Percentiles rank a stretch among this genome's conserved stretches.
Evolutionary conservation across 805 yeast species (phyloP).

Genomic region (Candida sanyiensis): DNA sequence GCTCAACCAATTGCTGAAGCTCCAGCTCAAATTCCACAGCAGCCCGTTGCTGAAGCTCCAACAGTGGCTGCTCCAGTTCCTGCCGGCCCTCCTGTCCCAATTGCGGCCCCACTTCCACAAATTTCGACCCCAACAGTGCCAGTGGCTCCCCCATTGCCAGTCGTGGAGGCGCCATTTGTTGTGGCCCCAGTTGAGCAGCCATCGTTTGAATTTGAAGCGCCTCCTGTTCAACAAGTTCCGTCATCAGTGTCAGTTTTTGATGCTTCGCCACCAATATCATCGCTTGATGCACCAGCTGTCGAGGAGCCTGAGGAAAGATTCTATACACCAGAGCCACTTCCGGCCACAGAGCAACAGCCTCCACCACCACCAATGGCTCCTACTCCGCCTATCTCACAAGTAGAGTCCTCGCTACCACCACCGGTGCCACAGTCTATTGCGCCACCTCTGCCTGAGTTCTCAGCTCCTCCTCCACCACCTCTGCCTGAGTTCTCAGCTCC

Average conservation of each 20-base stretch:
- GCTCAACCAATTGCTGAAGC: conserved; percentile 3
- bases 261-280: conserved; percentile 20
- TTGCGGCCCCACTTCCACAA: conserved; percentile 24
- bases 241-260: no score
- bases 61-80: not conserved
- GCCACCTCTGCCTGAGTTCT: conserved; percentile 22
- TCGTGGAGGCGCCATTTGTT: not conserved
- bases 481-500: conserved; percentile 30
- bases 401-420: not conserved
- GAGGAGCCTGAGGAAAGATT: conserved; percentile 4
- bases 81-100: conserved; percentile 17
- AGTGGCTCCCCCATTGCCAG: conserved; percentile 27
- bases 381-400: conserved; percentile 20
- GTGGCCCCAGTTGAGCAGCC: not conserved
- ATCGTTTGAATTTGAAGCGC: not conserved
- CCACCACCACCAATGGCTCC: conserved; percentile 28
- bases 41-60: conserved; percentile 4
- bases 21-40: conserved; percentile 10
- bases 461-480: conserved; percentile 30
- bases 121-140: conserved; percentile 14
- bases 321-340: conserved; percentile 6
- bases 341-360: conserved; percentile 9
- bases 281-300: conserved; percentile 17
- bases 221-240: conserved; percentile 9
- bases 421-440: conserved; percentile 20